Conservation (phyloP, 176 grass and related monocot genomes). For the Musa beccarii region DNA sequence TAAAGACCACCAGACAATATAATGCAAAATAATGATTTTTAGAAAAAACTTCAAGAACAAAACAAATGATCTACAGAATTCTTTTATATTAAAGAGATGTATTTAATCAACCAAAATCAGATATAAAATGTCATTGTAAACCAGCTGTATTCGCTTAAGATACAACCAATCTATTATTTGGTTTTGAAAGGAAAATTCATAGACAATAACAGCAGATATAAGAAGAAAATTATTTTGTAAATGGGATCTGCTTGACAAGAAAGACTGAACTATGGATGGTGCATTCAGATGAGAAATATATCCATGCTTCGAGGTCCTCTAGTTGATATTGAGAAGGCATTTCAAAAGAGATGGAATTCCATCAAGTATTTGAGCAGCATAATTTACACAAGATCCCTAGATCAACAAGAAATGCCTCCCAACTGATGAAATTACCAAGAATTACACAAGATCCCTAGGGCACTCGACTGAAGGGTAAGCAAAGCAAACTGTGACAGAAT, state of each 20-base stretch:
- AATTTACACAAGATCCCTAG: background rate
- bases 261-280: background rate
- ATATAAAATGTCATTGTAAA: background rate
- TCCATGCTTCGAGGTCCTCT: background rate
- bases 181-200: background rate
- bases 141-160: background rate
- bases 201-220: background rate
- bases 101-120: background rate
- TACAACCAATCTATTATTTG: background rate
- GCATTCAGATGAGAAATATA: background rate
- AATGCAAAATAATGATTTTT: background rate
- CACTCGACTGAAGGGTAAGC: too few species aligned
- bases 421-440: background rate
- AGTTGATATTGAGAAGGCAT: background rate
- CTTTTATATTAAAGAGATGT: background rate
- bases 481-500: background rate
- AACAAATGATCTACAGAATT: background rate
- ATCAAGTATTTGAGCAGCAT: constrained; percentile 2
- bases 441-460: too few species aligned
- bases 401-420: background rate
- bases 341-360: background rate
- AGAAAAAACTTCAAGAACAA: background rate
- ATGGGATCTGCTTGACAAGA: background rate
- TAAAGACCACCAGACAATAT: background rate
- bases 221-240: background rate